Evolutionary conservation across 345 rosid genomes (phyloP).

Genomic region (Raphanus sativus): DNA sequence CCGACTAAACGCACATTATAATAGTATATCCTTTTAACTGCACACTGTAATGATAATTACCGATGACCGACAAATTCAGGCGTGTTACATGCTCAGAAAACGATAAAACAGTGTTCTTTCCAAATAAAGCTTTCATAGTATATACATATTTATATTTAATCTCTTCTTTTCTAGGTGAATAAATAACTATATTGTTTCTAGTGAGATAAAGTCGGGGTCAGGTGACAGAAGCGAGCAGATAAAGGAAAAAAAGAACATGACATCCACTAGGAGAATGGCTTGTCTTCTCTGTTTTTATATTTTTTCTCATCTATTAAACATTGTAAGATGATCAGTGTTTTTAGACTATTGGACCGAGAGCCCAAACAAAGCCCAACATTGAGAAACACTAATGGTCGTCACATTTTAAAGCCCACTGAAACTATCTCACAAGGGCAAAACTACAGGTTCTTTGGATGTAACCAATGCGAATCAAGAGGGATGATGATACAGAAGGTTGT

Average conservation of each 20-base stretch:
- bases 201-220: constrained; percentile 13
- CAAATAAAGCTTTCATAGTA: background rate
- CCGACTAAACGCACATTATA: background rate
- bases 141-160: too few species aligned
- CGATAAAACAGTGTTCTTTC: background rate
- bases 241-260: constrained; percentile 16
- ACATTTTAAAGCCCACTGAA: too few species aligned
- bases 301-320: background rate
- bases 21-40: background rate
- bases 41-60: constrained; percentile 1
- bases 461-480: too few species aligned
- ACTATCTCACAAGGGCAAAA: too few species aligned
- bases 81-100: constrained; percentile 26
- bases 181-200: constrained; percentile 27
- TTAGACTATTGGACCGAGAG: background rate
- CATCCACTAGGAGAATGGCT: constrained; percentile 29
- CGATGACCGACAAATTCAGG: background rate
- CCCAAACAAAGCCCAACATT: background rate
- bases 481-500: too few species aligned
- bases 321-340: background rate
- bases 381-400: background rate
- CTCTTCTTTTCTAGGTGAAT: too few species aligned
- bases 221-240: background rate
- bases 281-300: too few species aligned
- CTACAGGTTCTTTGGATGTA: too few species aligned